These are phyloP conservation scores for Candida pseudoviswanathii DNA, from an alignment of 1,139 yeast genomes.

Conservation along the genomic window DNA sequence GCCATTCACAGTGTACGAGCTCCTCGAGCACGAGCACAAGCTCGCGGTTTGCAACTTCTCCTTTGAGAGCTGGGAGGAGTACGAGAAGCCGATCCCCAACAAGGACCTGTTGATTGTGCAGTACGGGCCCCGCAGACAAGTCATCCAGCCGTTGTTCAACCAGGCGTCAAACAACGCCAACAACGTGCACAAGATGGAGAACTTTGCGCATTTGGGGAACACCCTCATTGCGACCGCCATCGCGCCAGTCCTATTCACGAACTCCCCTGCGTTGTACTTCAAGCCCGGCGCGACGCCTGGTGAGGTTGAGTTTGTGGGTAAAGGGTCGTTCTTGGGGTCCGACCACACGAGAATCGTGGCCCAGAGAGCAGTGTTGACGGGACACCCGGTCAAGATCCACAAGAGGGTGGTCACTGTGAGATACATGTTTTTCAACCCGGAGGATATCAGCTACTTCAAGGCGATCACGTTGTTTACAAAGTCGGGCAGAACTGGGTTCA, in stretches of 20 bases:
- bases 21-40: conserved; percentile 85
- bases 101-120: conserved; percentile 81
- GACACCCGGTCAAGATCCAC: conserved; percentile 94
- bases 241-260: conserved; percentile 86
- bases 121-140: conserved; percentile 89
- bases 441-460: conserved; percentile 88
- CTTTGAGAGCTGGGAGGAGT: conserved; percentile 86
- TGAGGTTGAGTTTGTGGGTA: conserved; percentile 71
- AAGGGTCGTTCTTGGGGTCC: conserved; percentile 86
- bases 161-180: conserved; percentile 77
- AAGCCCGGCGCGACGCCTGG: conserved; percentile 43
- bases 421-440: conserved; percentile 94
- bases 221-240: conserved; percentile 80
- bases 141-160: conserved; percentile 83
- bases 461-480: conserved; percentile 92
- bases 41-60: conserved; percentile 81
- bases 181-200: conserved; percentile 84
- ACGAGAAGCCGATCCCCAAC: conserved; percentile 79
- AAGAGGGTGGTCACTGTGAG: conserved; percentile 89
- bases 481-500: conserved; percentile 89
- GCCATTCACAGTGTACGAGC: conserved; percentile 70
- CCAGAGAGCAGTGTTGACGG: conserved; percentile 87
- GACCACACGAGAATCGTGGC: conserved; percentile 86
- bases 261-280: conserved; percentile 78
- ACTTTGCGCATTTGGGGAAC: conserved; percentile 79